phyloP scores from a whole-genome alignment of 1,284 basidiomycete species.

The Papiliotrema fonsecae region DNA sequence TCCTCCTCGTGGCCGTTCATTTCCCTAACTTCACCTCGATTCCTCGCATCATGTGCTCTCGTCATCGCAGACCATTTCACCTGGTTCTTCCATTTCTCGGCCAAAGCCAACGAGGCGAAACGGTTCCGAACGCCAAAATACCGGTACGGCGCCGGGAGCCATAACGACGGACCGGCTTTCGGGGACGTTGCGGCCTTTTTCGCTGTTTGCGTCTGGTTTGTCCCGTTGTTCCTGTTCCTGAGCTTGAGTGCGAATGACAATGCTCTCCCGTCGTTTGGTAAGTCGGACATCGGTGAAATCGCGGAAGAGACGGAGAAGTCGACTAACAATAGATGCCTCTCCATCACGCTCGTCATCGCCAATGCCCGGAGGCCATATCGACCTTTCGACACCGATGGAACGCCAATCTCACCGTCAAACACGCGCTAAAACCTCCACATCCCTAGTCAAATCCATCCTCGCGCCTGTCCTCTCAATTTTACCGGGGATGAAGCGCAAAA shows the following conservation, averaged over 20 bases:
- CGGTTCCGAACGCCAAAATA: slow-evolving; percentile 32
- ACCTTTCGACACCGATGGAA: slow-evolving; percentile 24
- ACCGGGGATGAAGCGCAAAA: slow-evolving; percentile 24
- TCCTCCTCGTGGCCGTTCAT: slow-evolving; percentile 82
- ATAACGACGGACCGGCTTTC: slow-evolving; percentile 58
- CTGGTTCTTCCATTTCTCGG: slow-evolving; percentile 90
- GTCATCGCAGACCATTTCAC: slow-evolving; percentile 85
- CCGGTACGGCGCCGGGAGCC: slow-evolving; percentile 19
- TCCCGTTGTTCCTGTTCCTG: slow-evolving; percentile 83
- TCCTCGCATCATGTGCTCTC: slow-evolving; percentile 74
- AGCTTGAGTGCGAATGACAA: slow-evolving; percentile 93
- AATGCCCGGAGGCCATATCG: slow-evolving; percentile 3
- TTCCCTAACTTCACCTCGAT: slow-evolving; percentile 72
- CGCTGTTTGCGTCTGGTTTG: slow-evolving; percentile 85
- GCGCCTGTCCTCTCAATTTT: slow-evolving; percentile 45
- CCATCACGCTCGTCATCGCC: slow-evolving; percentile 4
- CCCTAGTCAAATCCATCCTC: slow-evolving; percentile 63
- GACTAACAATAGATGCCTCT: neutral
- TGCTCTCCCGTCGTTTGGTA: slow-evolving; percentile 62
- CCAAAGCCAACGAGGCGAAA: slow-evolving; percentile 55
- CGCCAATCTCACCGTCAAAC: slow-evolving; percentile 7
- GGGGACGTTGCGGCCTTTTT: slow-evolving; percentile 90
- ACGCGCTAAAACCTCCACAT: slow-evolving; percentile 46
- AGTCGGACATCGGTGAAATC: slow-evolving; percentile 13
- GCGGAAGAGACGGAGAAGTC: no score